Evolutionary conservation across 352 stramenopile genomes (phyloP).

Genomic region (Globisporangium middletonii): DNA sequence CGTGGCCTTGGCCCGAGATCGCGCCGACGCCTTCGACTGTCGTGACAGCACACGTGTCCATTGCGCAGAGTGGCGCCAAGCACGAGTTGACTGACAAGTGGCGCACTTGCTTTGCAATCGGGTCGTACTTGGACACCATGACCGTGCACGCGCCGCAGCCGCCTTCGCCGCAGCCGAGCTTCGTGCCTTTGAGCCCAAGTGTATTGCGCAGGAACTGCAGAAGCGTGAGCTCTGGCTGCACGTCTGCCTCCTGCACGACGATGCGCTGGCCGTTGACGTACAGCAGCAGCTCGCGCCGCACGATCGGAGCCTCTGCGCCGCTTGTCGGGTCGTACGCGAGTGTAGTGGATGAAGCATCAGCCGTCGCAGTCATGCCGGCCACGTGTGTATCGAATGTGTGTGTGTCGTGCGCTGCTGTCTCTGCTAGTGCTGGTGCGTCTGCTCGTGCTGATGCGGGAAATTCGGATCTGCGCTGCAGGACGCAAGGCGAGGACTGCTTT

Average conservation of each 20-base stretch:
- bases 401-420: too few species aligned
- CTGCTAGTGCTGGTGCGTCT: too few species aligned
- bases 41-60: conserved; percentile 81
- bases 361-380: too few species aligned
- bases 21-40: conserved; percentile 79
- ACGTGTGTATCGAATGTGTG: too few species aligned
- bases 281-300: conserved; percentile 53
- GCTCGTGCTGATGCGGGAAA: too few species aligned
- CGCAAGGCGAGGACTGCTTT: too few species aligned
- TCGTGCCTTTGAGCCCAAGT: conserved; percentile 71
- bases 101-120: conserved; percentile 29
- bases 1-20: conserved; percentile 17
- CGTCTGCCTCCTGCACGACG: conserved; percentile 37
- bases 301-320: conserved; percentile 1
- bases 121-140: conserved; percentile 81
- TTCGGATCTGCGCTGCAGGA: too few species aligned
- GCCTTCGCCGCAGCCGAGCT: conserved; percentile 92
- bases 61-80: conserved; percentile 71
- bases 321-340: neutral
- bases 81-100: conserved; percentile 87
- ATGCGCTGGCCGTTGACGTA: conserved; percentile 75
- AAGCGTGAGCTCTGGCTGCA: conserved; percentile 69
- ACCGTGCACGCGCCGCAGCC: conserved; percentile 96
- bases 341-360: neutral
- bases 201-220: conserved; percentile 80